Evolutionary conservation across 1,284 basidiomycete species (phyloP).

Genomic region (Cutaneotrichosporon cavernicola): DNA sequence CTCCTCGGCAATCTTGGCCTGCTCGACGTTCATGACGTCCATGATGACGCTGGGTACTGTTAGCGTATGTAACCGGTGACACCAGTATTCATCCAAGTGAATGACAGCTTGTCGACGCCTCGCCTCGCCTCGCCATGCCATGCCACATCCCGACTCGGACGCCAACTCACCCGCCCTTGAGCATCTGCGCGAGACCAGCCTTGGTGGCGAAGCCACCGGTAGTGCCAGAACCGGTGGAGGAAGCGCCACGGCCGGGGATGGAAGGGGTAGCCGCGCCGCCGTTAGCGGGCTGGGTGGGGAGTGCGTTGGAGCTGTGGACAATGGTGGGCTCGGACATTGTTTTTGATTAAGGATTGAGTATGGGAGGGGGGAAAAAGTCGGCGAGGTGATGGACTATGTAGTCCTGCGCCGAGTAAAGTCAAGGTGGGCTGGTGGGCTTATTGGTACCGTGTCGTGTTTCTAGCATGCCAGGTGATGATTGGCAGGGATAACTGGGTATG

Average conservation of each 20-base stretch:
- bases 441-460: background rate
- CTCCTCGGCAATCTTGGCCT: constrained; percentile 93
- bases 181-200: constrained; percentile 90
- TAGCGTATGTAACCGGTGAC: constrained; percentile 5
- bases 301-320: constrained; percentile 17
- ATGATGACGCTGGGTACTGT: constrained; percentile 76
- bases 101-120: too few relatives aligned
- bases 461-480: too few relatives aligned
- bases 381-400: background rate
- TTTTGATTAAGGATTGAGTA: background rate
- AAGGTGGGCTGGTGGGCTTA: background rate
- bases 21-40: constrained; percentile 64
- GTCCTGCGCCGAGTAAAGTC: background rate
- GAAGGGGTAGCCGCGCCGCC: constrained; percentile 20
- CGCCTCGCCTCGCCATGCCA: too few relatives aligned
- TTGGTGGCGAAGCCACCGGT: constrained; percentile 88
- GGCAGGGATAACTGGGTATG: background rate
- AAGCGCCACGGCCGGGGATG: constrained; percentile 20
- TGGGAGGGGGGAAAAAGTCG: background rate
- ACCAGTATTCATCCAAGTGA: background rate
- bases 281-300: constrained; percentile 8
- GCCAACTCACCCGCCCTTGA: constrained; percentile 63
- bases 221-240: constrained; percentile 52
- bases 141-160: too few relatives aligned
- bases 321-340: constrained; percentile 29